Evolutionary conservation across 352 stramenopile species (phyloP), one percentile per base, ranked within the genome.

Genomic region (Globisporangium splendens): DNA sequence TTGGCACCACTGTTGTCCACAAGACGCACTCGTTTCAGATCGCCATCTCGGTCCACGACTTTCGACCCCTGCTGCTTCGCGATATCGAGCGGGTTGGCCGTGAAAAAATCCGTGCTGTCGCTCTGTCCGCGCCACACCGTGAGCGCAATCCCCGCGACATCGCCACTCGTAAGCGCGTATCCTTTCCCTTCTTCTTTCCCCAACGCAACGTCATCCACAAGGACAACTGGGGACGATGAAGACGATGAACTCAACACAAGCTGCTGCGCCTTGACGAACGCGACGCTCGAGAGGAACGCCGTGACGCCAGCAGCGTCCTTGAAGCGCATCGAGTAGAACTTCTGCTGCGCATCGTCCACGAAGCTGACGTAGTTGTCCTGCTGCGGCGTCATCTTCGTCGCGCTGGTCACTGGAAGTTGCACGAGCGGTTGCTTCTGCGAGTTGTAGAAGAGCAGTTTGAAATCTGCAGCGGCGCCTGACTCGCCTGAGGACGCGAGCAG

Each of bases 311-410:
- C 44, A 0, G 67, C 69, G 56, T 91, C 83, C 24, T 81, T 79
- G 62, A 93, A 93, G 44, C 81, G 80, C 80, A 93, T 84, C 20
- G 83, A 81, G 63, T 74, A 93, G 66, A 87, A 85, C 15, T 71
- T 56, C 54, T 88, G 76, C 46, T 63, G 60, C 18, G 70, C 51
- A 18, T 57, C 56, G 38, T 83, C 73, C 52, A 83, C 78, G 53
- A 91, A 88, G 61, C 83, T 83, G 13, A 89, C 77, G 61, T 93
- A 91, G 54, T 86, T 58, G 63, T 90, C 77, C 46, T 88, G 75
- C 62, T 93, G 83, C 44, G 77, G 70, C 31, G 77, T 75, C 18
- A 69, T 72, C 24, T 68, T 54, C 20, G 28, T 41, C 12, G 52
- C 47, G 18, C 66, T 21, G n/a, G 60, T 68, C 44, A 91, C 53